Evolutionary conservation across 176 grass and related monocot genomes (phyloP), one percentile per base, ranked within the genome.

Genomic region (Olyra latifolia): DNA sequence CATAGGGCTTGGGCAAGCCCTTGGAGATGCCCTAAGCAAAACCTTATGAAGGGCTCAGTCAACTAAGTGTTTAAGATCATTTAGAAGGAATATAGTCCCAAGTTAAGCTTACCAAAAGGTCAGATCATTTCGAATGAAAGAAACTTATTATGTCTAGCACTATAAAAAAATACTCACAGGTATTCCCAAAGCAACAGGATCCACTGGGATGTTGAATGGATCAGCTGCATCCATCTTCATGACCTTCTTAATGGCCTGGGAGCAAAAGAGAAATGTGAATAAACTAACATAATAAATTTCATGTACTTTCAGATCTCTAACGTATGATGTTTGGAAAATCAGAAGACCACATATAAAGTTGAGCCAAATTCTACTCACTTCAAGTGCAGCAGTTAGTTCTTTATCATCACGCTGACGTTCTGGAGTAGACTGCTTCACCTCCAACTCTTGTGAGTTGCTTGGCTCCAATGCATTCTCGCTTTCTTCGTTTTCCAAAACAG

Each of bases 161-260:
- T 42, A 23, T 45, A 8, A 83, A n/a, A 79, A 73, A 72, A 81
- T 70, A 93, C 90, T 99, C 75, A 99, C 97, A 80, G 97, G 97
- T 82, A 99, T 95, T 75, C 84, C 91, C 72, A 99, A 61, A 65
- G 96, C 93, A 86, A 90, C 82, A 40, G 97, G 97, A 54, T 96
- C 88, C 4, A 99, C 97, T 28, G 97, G 97, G 22, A 60, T 58
- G 15, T 99, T 99, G 82, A 99, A 99, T 9, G 97, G 97, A 48
- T 77, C 97, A 66, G 97, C 93, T 66, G 97, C 90, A 3, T 99
- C 93, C 84, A 93, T 91, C 82, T 91, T 93, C 93, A 96, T 99
- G 69, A 99, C 85, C 87, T 99, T 99, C 57, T 83, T 95, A 79
- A 99, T 93, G 84, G 90, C 93, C 96, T 99, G 82, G 56, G 17